Conservation (phyloP, 2,329 filamentous ascomycete genomes). For the Epichloe gansuensis region DNA sequence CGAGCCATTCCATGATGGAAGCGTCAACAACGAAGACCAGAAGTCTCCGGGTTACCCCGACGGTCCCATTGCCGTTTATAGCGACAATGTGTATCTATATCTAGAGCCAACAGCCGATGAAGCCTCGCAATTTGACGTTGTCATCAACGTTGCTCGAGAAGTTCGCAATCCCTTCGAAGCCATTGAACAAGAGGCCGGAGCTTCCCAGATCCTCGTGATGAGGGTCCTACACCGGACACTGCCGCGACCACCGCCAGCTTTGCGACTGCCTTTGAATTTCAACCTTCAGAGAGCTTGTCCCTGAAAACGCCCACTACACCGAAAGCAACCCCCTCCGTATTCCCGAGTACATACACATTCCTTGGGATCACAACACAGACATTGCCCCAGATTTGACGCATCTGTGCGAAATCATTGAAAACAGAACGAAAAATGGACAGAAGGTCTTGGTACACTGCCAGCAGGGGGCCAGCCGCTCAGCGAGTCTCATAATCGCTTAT, state of each 20-base stretch:
- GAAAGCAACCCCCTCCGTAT: slow-evolving; percentile 37
- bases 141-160: slow-evolving; percentile 76
- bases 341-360: slow-evolving; percentile 78
- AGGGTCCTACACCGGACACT: slow-evolving; percentile 38
- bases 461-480: slow-evolving; percentile 74
- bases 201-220: slow-evolving; percentile 20
- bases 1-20: slow-evolving; percentile 50
- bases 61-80: slow-evolving; percentile 72
- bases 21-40: slow-evolving; percentile 64
- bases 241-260: slow-evolving; percentile 46
- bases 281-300: slow-evolving; percentile 23
- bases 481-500: slow-evolving; percentile 77
- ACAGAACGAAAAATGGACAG: slow-evolving; percentile 59
- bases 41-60: slow-evolving; percentile 75
- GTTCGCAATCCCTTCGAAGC: slow-evolving; percentile 61
- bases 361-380: slow-evolving; percentile 82
- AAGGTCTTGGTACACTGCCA: slow-evolving; percentile 76
- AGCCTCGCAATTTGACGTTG: slow-evolving; percentile 65
- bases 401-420: slow-evolving; percentile 66
- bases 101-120: slow-evolving; percentile 69
- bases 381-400: slow-evolving; percentile 66
- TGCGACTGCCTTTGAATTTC: slow-evolving; percentile 48
- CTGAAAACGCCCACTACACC: slow-evolving; percentile 41
- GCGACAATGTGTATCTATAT: slow-evolving; percentile 66
- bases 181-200: slow-evolving; percentile 16